Conservation (phyloP, 2,329 filamentous ascomycete genomes). For the Dothideomycetidae sp. region DNA sequence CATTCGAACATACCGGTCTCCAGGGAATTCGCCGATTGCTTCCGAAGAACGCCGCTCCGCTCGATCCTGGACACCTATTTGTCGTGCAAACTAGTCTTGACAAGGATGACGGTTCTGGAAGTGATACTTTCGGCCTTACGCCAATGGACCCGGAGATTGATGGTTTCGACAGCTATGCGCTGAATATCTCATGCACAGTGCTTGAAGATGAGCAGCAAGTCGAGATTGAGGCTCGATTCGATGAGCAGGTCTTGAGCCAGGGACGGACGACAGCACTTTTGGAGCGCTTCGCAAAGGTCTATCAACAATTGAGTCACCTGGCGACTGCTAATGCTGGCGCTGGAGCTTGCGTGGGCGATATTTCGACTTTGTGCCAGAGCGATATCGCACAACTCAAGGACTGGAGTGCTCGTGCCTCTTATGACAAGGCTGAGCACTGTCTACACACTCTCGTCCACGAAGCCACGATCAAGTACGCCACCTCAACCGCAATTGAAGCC, state of each 20-base stretch:
- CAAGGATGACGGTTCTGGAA: not conserved
- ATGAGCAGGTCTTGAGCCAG: not conserved
- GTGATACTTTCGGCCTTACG: not conserved
- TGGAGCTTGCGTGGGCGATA: not conserved
- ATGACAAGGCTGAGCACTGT: conserved; percentile 3
- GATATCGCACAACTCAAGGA: conserved; percentile 7
- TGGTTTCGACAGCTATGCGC: conserved; percentile 23
- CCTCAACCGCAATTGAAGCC: conserved; percentile 1
- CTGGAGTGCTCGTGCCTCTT: conserved; percentile 14
- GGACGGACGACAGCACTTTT: not conserved
- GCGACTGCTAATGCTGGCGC: not conserved
- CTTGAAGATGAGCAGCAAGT: conserved; percentile 15
- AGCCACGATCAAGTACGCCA: not conserved
- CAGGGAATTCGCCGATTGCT: conserved; percentile 30
- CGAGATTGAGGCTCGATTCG: conserved; percentile 13
- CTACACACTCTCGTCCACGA: conserved; percentile 8
- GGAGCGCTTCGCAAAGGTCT: not conserved
- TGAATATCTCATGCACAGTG: conserved; percentile 22
- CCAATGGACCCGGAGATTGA: not conserved
- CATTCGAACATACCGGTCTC: conserved; percentile 29
- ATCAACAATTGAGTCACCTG: not conserved
- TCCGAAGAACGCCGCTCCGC: conserved; percentile 27
- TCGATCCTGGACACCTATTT: conserved; percentile 34
- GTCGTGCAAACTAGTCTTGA: conserved; percentile 23
- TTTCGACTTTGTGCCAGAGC: not conserved